Evolutionary conservation across 345 rosid genomes (phyloP), one percentile per base, ranked within the genome.

Genomic region (Gossypium longicalyx): DNA sequence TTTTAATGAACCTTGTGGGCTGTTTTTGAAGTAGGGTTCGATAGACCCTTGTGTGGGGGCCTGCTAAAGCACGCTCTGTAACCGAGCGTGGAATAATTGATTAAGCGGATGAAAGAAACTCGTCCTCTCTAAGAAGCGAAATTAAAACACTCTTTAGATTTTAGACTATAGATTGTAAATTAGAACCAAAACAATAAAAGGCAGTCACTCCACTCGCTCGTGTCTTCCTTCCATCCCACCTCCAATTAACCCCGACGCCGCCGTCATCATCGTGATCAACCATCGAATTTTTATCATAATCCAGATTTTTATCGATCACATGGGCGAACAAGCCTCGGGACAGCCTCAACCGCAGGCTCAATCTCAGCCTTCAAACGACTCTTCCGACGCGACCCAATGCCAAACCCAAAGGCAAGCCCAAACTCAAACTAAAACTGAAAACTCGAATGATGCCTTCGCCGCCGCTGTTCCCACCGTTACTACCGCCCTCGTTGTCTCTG

Each of bases 321-420:
- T 90, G 98, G 90, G 91, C 79, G 97, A 90, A 76, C 92, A 81
- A 76, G 74, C 83, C 77, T 87, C 83, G 13, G 49, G 80, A 41
- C 88, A 83, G 70, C 77, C 82, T 54, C 83, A 85, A 5, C 47
- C 83, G 10, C 80, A 47, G 17, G 10, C 72, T 0, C 83, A 81
- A 23, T 53, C 80, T 22, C 86, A 79, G 54, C 70, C 66, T 0
- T 82, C 67, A 2, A 61, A 12, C 10, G 48, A 8, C 82, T 23
- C 79, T 49, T 17, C 77, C 87, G 17, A 82, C 82, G 62, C 72
- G 15, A 48, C 52, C 52, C 52, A 48, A 48, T 48, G 52, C 85
- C 67, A 45, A 56, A 41, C 85, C 65, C 79, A 60, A 54, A 49
- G 79, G 19, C 82, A 76, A 65, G 48, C 73, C 60, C 83, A 62